Base-by-base conservation (phyloP, 768 basidiomycete genomes). In the Podaxis sp. region DNA sequence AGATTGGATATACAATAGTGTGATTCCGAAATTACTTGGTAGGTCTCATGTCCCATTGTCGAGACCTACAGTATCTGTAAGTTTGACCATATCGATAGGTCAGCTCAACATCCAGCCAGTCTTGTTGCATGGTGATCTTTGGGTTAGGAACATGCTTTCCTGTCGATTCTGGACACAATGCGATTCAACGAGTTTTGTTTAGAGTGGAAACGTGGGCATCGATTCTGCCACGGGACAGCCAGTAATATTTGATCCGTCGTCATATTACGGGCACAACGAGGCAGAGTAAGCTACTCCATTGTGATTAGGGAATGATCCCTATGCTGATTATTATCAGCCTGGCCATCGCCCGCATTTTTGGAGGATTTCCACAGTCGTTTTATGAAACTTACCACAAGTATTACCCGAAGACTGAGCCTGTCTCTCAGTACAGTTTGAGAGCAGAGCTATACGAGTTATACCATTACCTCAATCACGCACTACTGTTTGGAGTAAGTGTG, bases 401-500 rank as follows among this genome's bases (percentile, higher is more conserved):
- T 64, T 73, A 79, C 28, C 86, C 87, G 0, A 90, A 86, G 69
- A 77, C 86, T 1, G 80, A 86, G 36, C 90, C 90, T 4, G 77
- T 77, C 3, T 79, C 81, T 3, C 81, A 91, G 66, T 91, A 89
- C 66, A 77, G 78, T 28, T 75, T 85, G 38, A 81, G 91, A 36
- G 79, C 72, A 35, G 82, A 88, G 54, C 71, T 92, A n/a, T 92
- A 93, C 64, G 83, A 90, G 70, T 72, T 92, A 27, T 93, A 89
- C 63, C 91, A 93, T 71, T 90, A 91, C 67, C 73, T 92, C 64
- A 93, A 93, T 65, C 91, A 93, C 66, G 90, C 90, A 0, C 74
- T 90, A 4, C 69, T 93, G 4, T 92, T 92, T 67, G 89, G 89
- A 61, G 90, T 91, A 68, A 74, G 87, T 76, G 36, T 46, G 66